Evolutionary conservation across 2,329 filamentous ascomycete genomes (phyloP).

Genomic region (Scorias spongiosa): DNA sequence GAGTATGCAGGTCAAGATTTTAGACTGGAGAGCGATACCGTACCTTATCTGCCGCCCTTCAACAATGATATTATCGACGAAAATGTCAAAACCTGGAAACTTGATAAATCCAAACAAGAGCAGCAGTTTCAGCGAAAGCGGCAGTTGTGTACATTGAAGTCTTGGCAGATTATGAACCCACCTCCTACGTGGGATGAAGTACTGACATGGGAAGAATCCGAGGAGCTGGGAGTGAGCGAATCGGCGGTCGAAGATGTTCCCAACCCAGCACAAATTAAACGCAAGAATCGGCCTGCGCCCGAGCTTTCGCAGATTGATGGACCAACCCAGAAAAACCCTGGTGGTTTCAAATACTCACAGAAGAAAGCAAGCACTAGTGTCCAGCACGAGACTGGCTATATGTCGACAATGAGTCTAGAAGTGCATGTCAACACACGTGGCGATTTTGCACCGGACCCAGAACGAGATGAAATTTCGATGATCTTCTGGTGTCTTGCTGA

Average conservation of each 20-base stretch:
- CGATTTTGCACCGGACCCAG: constrained; percentile 70
- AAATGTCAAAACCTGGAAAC: constrained; percentile 39
- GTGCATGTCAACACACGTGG: constrained; percentile 79
- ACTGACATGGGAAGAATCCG: constrained; percentile 45
- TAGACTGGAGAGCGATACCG: constrained; percentile 54
- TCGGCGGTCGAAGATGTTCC: constrained; percentile 15
- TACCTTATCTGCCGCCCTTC: constrained; percentile 71
- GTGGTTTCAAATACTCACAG: constrained; percentile 77
- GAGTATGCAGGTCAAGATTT: constrained; percentile 87
- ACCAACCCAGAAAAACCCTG: constrained; percentile 64
- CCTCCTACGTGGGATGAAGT: constrained; percentile 63
- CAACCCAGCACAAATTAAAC: constrained; percentile 13
- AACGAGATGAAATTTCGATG: constrained; percentile 73
- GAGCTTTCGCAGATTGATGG: constrained; percentile 73
- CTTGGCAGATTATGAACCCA: constrained; percentile 60
- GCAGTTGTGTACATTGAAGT: constrained; percentile 44
- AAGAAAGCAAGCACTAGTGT: constrained; percentile 59
- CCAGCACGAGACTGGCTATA: constrained; percentile 75
- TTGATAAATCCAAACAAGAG: constrained; percentile 39
- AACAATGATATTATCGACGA: constrained; percentile 31
- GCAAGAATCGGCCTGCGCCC: constrained; percentile 19
- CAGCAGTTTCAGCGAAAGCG: constrained; percentile 37
- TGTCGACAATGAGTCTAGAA: constrained; percentile 93
- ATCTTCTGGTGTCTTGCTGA: constrained; percentile 67
- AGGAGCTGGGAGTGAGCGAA: constrained; percentile 7